Percentiles rank a stretch among this genome's conserved stretches.
These are phyloP conservation scores for Citrullus mucosospermus DNA, from an alignment of 306 rosid genomes.

Conservation along the genomic window DNA sequence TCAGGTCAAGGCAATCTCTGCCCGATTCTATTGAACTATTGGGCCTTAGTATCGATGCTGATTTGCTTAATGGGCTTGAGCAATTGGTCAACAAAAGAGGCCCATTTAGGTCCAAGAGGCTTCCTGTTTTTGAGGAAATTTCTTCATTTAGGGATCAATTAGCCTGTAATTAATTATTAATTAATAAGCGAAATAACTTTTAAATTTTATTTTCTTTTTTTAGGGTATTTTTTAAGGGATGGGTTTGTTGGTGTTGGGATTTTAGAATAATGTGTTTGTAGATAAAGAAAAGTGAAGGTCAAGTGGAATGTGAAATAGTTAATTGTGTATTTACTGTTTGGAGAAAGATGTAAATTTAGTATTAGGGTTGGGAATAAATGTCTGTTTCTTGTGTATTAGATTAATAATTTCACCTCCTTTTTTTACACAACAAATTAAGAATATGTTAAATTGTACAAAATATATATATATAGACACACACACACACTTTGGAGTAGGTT, in stretches of 20 bases:
- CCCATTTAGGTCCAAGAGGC: conserved; percentile 33
- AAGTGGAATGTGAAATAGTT: background rate
- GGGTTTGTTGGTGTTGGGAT: background rate
- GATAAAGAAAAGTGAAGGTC: background rate
- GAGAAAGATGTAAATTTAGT: background rate
- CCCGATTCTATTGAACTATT: conserved; percentile 6
- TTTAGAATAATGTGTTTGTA: background rate
- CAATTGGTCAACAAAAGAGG: conserved; percentile 21
- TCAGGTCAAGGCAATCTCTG: conserved; percentile 1
- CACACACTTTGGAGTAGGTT: no score
- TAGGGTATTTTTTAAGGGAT: background rate
- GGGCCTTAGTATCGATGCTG: conserved; percentile 18
- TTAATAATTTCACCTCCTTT: background rate
- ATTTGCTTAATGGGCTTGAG: conserved; percentile 34
- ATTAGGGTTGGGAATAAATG: background rate
- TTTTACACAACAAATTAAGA: background rate
- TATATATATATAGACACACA: no score
- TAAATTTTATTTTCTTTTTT: background rate
- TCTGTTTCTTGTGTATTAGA: background rate
- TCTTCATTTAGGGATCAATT: conserved; percentile 29
- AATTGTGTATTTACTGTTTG: background rate
- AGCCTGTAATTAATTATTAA: conserved; percentile 18
- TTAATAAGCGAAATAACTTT: background rate
- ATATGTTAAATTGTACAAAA: no score
- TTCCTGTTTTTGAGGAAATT: conserved; percentile 37